These are phyloP conservation scores for Isabelozyma heimii DNA, from an alignment of 805 yeast species.

Conservation along the genomic window DNA sequence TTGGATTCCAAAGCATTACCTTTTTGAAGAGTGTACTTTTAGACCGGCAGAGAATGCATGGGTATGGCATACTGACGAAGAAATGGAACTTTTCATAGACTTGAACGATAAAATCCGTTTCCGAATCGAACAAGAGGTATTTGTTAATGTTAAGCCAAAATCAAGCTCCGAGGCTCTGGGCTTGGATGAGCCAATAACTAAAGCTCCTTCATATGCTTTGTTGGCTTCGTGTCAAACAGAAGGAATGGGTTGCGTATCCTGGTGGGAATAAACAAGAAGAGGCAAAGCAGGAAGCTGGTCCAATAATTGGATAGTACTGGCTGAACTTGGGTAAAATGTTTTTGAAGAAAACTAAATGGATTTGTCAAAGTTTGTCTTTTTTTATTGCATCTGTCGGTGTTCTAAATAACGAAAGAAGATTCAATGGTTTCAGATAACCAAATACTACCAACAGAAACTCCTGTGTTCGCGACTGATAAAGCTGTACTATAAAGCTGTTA, in stretches of 20 bases:
- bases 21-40: conserved; percentile 75
- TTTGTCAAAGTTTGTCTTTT: too few species aligned
- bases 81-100: conserved; percentile 77
- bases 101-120: conserved; percentile 88
- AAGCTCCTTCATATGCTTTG: conserved; percentile 77
- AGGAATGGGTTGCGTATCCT: conserved; percentile 93
- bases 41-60: conserved; percentile 83
- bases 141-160: conserved; percentile 78
- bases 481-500: too few species aligned
- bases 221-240: conserved; percentile 91
- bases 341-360: too few species aligned
- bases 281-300: neutral
- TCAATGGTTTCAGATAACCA: too few species aligned
- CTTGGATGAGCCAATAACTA: conserved; percentile 32
- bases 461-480: too few species aligned
- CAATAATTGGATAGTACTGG: neutral
- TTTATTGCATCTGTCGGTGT: too few species aligned
- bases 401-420: too few species aligned
- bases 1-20: conserved; percentile 76
- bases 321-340: neutral
- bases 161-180: conserved; percentile 55
- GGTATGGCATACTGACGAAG: conserved; percentile 86
- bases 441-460: too few species aligned
- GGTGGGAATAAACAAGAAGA: conserved; percentile 74
- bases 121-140: conserved; percentile 85